Evolutionary conservation across 305 asterid genomes (phyloP), one percentile per base, ranked within the genome.

Genomic region (Fraxinus albicans): DNA sequence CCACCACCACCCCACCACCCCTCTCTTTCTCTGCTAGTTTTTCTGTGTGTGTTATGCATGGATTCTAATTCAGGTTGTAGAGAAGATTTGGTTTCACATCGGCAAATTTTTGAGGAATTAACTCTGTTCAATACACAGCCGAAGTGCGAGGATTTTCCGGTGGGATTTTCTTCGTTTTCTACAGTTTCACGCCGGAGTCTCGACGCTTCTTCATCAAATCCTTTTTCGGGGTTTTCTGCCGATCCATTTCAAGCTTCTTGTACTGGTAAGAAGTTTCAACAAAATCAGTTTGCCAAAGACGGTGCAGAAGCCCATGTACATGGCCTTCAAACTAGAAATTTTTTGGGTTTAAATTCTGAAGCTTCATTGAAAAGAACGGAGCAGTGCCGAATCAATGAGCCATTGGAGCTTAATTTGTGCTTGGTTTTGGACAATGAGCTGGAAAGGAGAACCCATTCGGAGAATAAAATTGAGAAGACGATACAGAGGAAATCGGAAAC

Each of bases 241-340:
- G 91, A 90, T 73, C 91, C 92, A 3, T 87, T 89, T 44, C 53
- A 44, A 44, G 4, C 53, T 10, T 44, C 17, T 44, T 44, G 17
- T 44, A 10, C 53, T 10, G 53, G 17, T 10, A 2, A 44, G 53
- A 44, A 44, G 53, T 44, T 44, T 19, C 80, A 80, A 3, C 83
- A 77, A 73, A 87, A 60, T 23, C 31, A 88, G 8, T 72, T 77
- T n/a, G 85, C 83, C 1, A 79, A 67, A 31, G 80, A 78, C 63
- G 35, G 13, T 31, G 47, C 76, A 78, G 44, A 21, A 6, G 40
- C 29, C 27, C 10, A 53, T 38, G 42, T 79, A 78, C 86, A 81
- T 73, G 87, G 78, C 19, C 40, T 60, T 36, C 84, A 80, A n/a
- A 79, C n/a, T 21, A 42, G 60, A 15, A 80, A 79, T 19, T 19